Evolutionary conservation across 106 monocot genomes (phyloP), one percentile per base, ranked within the genome.

Genomic region (Chionographis japonica): DNA sequence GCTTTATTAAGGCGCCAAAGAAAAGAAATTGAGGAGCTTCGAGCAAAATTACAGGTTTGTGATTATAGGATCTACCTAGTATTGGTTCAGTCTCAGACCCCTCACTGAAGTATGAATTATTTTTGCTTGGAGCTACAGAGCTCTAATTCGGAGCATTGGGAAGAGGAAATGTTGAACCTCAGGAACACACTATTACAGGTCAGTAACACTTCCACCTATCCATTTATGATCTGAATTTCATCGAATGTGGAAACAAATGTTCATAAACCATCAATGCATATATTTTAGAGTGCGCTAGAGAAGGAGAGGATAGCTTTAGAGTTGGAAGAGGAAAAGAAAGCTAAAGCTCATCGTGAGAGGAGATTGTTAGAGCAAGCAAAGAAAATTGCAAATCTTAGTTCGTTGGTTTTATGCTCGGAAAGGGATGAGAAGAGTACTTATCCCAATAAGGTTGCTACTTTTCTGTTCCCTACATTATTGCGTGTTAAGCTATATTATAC

Each of bases 301-400:
- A 98, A 93, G 63, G 98, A 98, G 81, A 87, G 98, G 61, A 98
- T 98, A 64, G 82, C 80, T 61, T 78, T 98, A 59, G 93, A 98
- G 84, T 65, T 98, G 63, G 89, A 98, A 77, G 93, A 88, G 79
- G 98, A 98, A 79, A 98, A 88, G 83, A 98, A 90, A 81, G 93
- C 81, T 20, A 92, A 92, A 78, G 98, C 85, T 68, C 63, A 79
- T 13, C 79, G 89, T 60, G 98, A 93, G 49, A 86, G 60, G 72
- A 88, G 87, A 54, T 81, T 98, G 61, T 51, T 72, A 56, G 89
- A 90, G 17, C 89, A 95, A 72, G 95, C 76, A 62, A 78, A 81
- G 66, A 95, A 92, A 83, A 98, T 98, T 74, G 90, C 81, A 50
- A 90, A 90, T 77, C 85, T 98, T 60, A 98, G 98, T 67, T 93